Percentiles rank a stretch among this genome's conserved stretches.
Evolutionary conservation across 306 rosid species (phyloP).

Genomic region (Inga oerstediana): DNA sequence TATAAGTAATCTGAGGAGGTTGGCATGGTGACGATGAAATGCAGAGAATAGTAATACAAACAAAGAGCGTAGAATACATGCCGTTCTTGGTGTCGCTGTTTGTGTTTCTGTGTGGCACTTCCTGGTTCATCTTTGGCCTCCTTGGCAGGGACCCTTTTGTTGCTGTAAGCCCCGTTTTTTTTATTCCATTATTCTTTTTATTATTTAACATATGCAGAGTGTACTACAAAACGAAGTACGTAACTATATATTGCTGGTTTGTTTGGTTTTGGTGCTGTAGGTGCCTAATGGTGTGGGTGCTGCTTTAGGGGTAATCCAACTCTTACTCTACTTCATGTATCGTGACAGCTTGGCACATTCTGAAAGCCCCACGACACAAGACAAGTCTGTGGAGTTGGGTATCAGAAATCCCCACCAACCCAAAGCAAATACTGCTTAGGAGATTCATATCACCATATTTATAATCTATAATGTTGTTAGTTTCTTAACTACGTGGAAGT

Average conservation of each 20-base stretch:
- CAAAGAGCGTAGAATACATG: slow-evolving; percentile 8
- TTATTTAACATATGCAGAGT: too few relatives aligned
- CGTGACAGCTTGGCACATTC: slow-evolving; percentile 28
- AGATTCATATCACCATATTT: not conserved
- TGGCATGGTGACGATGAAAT: not conserved
- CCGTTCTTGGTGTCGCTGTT: slow-evolving; percentile 2
- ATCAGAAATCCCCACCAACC: slow-evolving; percentile 31
- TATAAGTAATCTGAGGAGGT: not conserved
- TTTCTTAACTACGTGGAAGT: not conserved
- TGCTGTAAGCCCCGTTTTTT: not conserved
- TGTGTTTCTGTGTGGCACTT: slow-evolving; percentile 6
- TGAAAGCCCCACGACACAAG: slow-evolving; percentile 36
- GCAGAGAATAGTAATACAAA: slow-evolving; percentile 1
- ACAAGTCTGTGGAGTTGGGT: slow-evolving; percentile 41
- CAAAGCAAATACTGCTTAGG: slow-evolving; percentile 23
- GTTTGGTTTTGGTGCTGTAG: not conserved
- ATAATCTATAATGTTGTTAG: not conserved
- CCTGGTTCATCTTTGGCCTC: slow-evolving; percentile 14
- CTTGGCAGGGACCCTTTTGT: not conserved
- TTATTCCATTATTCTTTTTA: not conserved
- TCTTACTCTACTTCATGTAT: slow-evolving; percentile 56
- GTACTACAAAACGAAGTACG: too few relatives aligned
- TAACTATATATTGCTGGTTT: not conserved
- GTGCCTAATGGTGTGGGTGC: slow-evolving; percentile 62
- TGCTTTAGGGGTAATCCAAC: slow-evolving; percentile 54